Base-by-base conservation (phyloP, 371 early-diverging fungal species). In the Haplosporangium sp. region DNA sequence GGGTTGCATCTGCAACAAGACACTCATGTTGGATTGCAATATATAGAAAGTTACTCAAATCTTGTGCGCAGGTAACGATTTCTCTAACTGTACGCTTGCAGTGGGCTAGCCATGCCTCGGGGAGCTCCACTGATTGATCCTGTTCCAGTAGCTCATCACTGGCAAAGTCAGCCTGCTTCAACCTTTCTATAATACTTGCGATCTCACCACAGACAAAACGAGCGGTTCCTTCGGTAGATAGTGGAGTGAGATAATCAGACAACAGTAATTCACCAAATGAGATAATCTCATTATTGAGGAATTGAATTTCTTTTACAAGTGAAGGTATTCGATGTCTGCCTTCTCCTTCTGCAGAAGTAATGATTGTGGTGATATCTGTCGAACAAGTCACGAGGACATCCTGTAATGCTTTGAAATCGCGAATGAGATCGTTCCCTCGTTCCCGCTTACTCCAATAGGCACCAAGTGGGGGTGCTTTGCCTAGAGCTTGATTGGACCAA, bases 1-100 rank as follows among this genome's bases (percentile, higher is more conserved):
- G 45, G 0, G 69, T 61, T n/a, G 82, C 71, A 66, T 81, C 82
- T 20, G 68, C 58, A 0, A 60, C 27, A 2, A 81, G 66, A 38
- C 82, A 81, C 60, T 74, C 82, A 61, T 74, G 64, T 19, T 81
- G 75, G 35, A 81, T 62, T 0, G 75, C 82, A 47, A 81, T 68
- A 34, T 42, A 71, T 11, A 81, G 53, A 45, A 71, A 81, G 13
- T 71, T 63, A 62, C 48, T 9, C 39, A 81, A 61, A n/a, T 81
- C 75, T 27, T 68, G n/a, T 3, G 75, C 68, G 39, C 66, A 75
- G n/a, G 45, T 57, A 9, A 81, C 59, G 13, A 72, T 42, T n/a
- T 75, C 82, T 40, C 72, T 71, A 63, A 75, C 67, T 45, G 57
- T 66, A 3, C 59, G 63, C 55, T 61, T 78, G 56, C 47, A 66